Base-by-base conservation (phyloP, 441 rosid genomes). In the Gossypium trilobum region DNA sequence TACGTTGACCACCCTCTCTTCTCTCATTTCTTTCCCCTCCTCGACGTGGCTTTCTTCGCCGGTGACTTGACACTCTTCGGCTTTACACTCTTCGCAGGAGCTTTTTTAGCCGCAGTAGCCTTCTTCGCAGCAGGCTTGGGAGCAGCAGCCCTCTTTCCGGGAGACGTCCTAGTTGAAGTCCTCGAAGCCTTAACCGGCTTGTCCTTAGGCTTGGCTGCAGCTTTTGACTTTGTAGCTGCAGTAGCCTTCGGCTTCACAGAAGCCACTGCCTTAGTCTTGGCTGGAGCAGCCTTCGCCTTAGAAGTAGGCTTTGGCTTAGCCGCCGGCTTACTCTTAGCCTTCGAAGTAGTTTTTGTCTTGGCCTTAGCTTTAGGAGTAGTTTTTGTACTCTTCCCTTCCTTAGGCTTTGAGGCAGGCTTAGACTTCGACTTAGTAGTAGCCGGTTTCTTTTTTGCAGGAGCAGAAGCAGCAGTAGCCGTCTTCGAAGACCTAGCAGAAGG, bases 121-220 rank as follows among this genome's bases (percentile, higher is more conserved):
- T 79, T 84, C 75, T 85, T 86, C 0, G 84, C 73, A 2, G 74
- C 71, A 0, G 78, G 71, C 73, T 85, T 85, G n/a, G 84, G 58
- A 13, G 75, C 68, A 8, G 77, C 80, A 1, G 76, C 67, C 54
- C 57, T 85, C 78, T 56, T 87, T 59, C 87, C 89, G 0, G 91
- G 89, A 29, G 87, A 71, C 0, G 83, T 85, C 81, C 92, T 83
- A 0, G 93, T 74, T 0, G 91, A 83, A 2, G 92, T 79, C 75
- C 91, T 89, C 0, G 91, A 70, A 3, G 81, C 91, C 76, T 91
- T 91, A 2, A 80, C 87, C 9, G 88, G 86, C 64, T 81, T 87
- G 63, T 81, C 83, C 75, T 79, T 78, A 0, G 84, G 76, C 75
- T 67, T 78, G 23, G 86, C 75, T 2, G 74, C 84, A 2, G 86